Conservation (phyloP, 176 grass and related monocot genomes). For the Pontederia paniculata region DNA sequence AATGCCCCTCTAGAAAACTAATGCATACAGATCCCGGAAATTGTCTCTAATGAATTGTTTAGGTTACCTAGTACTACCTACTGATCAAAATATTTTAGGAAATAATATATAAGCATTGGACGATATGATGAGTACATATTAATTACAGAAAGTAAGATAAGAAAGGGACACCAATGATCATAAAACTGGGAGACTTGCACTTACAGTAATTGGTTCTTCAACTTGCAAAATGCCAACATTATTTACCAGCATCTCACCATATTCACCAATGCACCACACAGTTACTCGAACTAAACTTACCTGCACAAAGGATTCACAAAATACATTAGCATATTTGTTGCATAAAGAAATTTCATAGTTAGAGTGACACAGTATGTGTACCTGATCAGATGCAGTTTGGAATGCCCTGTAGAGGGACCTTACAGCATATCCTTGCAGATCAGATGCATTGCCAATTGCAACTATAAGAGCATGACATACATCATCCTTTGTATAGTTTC, state of each 20-base stretch:
- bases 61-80: too few species aligned
- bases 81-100: too few species aligned
- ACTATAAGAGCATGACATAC: slow-evolving; percentile 93
- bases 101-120: too few species aligned
- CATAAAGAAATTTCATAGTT: slow-evolving; percentile 1
- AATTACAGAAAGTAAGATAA: not conserved
- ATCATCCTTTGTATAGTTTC: slow-evolving; percentile 89
- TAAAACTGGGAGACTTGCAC: slow-evolving; percentile 10
- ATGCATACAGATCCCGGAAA: too few species aligned
- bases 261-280: slow-evolving; percentile 98
- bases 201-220: slow-evolving; percentile 84
- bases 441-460: slow-evolving; percentile 78
- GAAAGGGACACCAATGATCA: not conserved
- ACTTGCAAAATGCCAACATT: slow-evolving; percentile 58
- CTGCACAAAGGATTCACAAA: slow-evolving; percentile 41
- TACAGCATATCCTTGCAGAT: slow-evolving; percentile 97
- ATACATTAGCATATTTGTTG: slow-evolving; percentile 19
- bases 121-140: not conserved
- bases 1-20: too few species aligned
- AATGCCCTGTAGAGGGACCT: slow-evolving; percentile 77
- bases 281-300: slow-evolving; percentile 87
- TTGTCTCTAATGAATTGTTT: too few species aligned
- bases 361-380: slow-evolving; percentile 30
- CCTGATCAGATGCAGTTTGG: slow-evolving; percentile 59
- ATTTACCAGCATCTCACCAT: slow-evolving; percentile 97